Base-by-base conservation (phyloP, 306 rosid species). In the Sindora glabra region DNA sequence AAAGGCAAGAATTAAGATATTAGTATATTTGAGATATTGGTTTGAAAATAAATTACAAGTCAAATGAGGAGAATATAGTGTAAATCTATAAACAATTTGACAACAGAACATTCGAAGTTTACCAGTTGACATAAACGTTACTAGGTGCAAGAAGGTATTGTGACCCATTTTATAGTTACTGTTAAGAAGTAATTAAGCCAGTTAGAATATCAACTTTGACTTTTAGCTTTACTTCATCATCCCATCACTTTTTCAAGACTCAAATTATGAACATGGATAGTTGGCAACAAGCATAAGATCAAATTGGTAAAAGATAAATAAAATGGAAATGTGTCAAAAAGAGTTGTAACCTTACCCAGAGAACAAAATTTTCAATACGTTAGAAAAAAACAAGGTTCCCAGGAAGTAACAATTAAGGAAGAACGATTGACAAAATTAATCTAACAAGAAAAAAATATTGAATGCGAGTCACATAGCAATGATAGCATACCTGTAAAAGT, bases 401-500 rank as follows among this genome's bases (percentile, higher is more conserved):
- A 25, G 21, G 27, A 12, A 14, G 38, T 14, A n/a, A 48, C 26
- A 38, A 25, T 36, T 17, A 33, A 58, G n/a, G n/a, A 44, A 15
- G 17, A 27, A 33, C 37, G 12, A 5, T 22, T 3, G 29, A 55
- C 33, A 46, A 4, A 64, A 67, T 13, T 53, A 59, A 60, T 2
- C 40, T 23, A 19, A 44, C 9, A 44, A 12, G 16, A 27, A 30
- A 24, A 9, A 55, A 60, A 46, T 24, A 51, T 17, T 42, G 8
- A 54, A 54, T 27, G 36, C 49, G 34, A 70, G 38, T 40, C 26
- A 47, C 6, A 36, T 26, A 39, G n/a, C n/a, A n/a, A n/a, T n/a
- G n/a, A n/a, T n/a, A n/a, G 52, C 50, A 37, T 56, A 77, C 78
- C 75, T 72, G 95, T 44, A 90, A 62, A 32, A 90, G 75, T 23